phyloP scores from a whole-genome alignment of 164 flowering plant genomes.

The Euptelea pleiosperma region DNA sequence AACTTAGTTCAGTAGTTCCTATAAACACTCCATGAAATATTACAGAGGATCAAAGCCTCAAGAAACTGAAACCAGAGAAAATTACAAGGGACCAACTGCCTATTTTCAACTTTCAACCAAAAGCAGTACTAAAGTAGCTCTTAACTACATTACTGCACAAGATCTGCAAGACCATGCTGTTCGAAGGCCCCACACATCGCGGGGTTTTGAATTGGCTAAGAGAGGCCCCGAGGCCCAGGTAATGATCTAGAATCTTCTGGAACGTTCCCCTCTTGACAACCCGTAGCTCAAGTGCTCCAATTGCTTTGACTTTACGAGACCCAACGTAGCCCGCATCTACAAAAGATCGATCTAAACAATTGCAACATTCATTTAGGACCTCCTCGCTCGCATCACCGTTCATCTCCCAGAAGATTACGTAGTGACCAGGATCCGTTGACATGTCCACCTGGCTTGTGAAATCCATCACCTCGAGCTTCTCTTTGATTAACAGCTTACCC shows the following conservation, averaged over 20 bases:
- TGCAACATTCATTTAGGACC: conserved; percentile 59
- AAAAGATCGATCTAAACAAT: conserved; percentile 68
- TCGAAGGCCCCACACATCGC: conserved; percentile 51
- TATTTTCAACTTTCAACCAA: conserved; percentile 7
- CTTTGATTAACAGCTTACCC: conserved; percentile 39
- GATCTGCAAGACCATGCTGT: conserved; percentile 54
- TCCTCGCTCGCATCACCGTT: conserved; percentile 54
- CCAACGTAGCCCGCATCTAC: conserved; percentile 74
- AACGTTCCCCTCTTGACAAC: conserved; percentile 68
- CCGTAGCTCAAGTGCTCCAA: conserved; percentile 79
- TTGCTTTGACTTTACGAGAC: conserved; percentile 59
- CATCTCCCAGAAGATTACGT: conserved; percentile 83
- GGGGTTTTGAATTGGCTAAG: conserved; percentile 90
- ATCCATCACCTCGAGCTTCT: conserved; percentile 66
- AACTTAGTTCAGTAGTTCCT: no score
- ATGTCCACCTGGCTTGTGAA: conserved; percentile 69
- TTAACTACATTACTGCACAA: conserved; percentile 50
- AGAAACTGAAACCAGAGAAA: no score
- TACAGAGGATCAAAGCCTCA: no score
- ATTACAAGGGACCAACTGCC: not conserved
- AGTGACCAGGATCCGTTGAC: conserved; percentile 72
- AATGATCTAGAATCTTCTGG: conserved; percentile 66
- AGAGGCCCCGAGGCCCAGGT: conserved; percentile 55
- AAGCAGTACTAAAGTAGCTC: conserved; percentile 69
- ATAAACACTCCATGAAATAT: no score